Conservation (phyloP, 306 rosid genomes). For the Vachellia collinsii region DNA sequence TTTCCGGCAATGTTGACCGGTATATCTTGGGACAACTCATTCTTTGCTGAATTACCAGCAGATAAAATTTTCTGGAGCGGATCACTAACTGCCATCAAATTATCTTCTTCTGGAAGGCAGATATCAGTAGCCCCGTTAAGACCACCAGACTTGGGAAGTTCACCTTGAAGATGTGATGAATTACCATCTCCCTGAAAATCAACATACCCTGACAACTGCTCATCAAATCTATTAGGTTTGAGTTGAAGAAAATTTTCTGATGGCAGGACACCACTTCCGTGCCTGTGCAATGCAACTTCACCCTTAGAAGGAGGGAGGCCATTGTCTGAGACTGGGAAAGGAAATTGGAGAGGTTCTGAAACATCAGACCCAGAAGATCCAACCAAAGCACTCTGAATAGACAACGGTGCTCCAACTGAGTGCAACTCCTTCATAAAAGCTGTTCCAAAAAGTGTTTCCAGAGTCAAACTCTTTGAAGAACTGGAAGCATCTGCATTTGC, state of each 20-base stretch:
- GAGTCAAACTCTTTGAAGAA: slow-evolving; percentile 64
- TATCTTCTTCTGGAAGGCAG: slow-evolving; percentile 79
- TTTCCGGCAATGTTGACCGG: slow-evolving; percentile 65
- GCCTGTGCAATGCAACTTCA: slow-evolving; percentile 53
- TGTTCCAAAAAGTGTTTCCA: slow-evolving; percentile 93
- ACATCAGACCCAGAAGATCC: slow-evolving; percentile 63
- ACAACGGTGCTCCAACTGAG: slow-evolving; percentile 96
- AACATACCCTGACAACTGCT: slow-evolving; percentile 61
- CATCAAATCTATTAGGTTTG: slow-evolving; percentile 55
- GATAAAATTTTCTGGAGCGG: slow-evolving; percentile 63
- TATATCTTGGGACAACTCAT: slow-evolving; percentile 57
- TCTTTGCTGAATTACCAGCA: slow-evolving; percentile 58
- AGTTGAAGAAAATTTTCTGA: slow-evolving; percentile 55
- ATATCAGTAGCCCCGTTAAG: slow-evolving; percentile 59
- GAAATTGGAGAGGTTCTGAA: slow-evolving; percentile 59
- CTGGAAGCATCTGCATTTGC: slow-evolving; percentile 53
- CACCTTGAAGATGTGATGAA: slow-evolving; percentile 53
- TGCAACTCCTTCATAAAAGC: slow-evolving; percentile 98
- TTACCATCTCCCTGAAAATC: slow-evolving; percentile 60
- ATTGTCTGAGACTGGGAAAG: slow-evolving; percentile 51
- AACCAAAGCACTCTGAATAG: slow-evolving; percentile 68
- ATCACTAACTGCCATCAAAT: slow-evolving; percentile 59
- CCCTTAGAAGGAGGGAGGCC: slow-evolving; percentile 42
- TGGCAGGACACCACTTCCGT: slow-evolving; percentile 46
- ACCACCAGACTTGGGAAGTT: slow-evolving; percentile 56